Evolutionary conservation across 148 eudicot genomes (phyloP).

Genomic region (Rhododendron molle): DNA sequence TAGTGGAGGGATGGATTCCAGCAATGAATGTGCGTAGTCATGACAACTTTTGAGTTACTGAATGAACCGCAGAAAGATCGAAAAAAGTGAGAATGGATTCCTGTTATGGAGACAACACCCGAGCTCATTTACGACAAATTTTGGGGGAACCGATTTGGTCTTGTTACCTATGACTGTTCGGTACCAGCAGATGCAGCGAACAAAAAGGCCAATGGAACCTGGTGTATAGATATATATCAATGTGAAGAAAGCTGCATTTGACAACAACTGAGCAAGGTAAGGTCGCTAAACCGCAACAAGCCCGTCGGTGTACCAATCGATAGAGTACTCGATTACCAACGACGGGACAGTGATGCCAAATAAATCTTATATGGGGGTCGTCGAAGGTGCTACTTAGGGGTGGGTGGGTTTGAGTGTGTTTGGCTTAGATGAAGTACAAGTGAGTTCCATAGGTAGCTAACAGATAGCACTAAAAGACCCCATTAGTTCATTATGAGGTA

Average conservation of each 20-base stretch:
- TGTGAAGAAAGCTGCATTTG: neutral
- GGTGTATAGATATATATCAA: neutral
- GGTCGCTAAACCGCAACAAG: neutral
- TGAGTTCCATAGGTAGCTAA: neutral
- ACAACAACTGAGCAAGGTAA: neutral
- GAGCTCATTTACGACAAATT: too few species aligned
- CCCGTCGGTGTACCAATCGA: neutral
- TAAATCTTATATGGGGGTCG: neutral
- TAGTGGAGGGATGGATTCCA: too few species aligned
- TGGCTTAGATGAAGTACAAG: neutral
- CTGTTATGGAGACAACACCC: too few species aligned
- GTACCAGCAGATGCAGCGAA: neutral
- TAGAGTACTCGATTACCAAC: neutral
- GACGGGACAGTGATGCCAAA: neutral
- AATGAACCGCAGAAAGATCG: too few species aligned
- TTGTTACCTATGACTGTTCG: neutral
- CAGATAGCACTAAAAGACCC: neutral
- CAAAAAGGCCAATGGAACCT: neutral
- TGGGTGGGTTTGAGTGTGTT: too few species aligned
- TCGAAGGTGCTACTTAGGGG: neutral
- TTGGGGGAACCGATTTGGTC: neutral
- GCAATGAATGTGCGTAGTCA: too few species aligned
- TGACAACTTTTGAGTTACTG: neutral
- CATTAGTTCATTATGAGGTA: neutral
- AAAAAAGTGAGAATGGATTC: too few species aligned